Evolutionary conservation across 495 filamentous ascomycete species (phyloP).

Genomic region (Podospora pseudocomata): DNA sequence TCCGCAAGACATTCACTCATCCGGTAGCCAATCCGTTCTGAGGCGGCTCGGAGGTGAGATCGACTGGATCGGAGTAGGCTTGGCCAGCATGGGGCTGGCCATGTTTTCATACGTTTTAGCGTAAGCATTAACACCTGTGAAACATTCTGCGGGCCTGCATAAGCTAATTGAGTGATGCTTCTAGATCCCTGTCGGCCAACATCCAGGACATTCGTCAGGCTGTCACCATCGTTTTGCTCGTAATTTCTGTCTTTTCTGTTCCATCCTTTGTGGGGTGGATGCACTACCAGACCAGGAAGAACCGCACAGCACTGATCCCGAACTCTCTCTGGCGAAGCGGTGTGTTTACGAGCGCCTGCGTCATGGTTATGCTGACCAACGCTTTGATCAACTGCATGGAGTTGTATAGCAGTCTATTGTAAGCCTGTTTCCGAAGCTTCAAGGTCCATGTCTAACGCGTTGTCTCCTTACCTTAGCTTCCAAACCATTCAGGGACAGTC

Average conservation of each 20-base stretch:
- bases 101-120: constrained; percentile 16
- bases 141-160: background rate
- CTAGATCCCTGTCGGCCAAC: constrained; percentile 12
- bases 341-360: constrained; percentile 48
- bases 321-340: constrained; percentile 53
- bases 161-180: background rate
- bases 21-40: background rate
- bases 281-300: constrained; percentile 39
- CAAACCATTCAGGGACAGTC: constrained; percentile 41
- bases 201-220: constrained; percentile 31
- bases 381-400: constrained; percentile 51
- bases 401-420: constrained; percentile 45
- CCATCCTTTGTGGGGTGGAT: constrained; percentile 49
- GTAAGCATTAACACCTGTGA: constrained; percentile 4
- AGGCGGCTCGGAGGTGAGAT: constrained; percentile 9
- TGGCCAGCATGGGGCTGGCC: constrained; percentile 11
- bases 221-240: constrained; percentile 42
- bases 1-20: background rate
- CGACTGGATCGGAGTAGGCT: constrained; percentile 13
- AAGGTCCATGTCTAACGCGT: background rate
- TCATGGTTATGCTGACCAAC: constrained; percentile 49
- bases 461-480: constrained; percentile 27
- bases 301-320: constrained; percentile 50
- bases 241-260: constrained; percentile 36
- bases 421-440: constrained; percentile 7